phyloP scores from a whole-genome alignment of 257 asterid genomes.

The Solanum lignicaule region DNA sequence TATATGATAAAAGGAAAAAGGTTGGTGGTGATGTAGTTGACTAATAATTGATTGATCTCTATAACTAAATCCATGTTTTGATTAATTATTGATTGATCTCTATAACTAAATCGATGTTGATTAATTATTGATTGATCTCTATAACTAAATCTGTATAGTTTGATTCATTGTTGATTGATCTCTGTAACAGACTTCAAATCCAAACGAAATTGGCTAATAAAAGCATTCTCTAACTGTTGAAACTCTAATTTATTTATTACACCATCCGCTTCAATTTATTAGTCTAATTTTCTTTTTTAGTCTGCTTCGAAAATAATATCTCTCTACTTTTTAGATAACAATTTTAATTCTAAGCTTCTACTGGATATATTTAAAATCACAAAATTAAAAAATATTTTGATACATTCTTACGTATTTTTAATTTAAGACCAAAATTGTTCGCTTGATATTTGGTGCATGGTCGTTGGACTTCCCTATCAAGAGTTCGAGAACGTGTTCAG shows the following conservation, averaged over 20 bases:
- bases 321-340: neutral
- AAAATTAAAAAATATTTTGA: too few relatives aligned
- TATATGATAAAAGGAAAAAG: neutral
- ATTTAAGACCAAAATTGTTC: neutral
- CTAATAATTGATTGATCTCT: neutral
- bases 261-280: too few relatives aligned
- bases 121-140: neutral
- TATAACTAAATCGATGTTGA: neutral
- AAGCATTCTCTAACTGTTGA: neutral
- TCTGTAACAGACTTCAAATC: neutral
- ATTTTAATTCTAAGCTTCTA: neutral
- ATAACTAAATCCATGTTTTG: neutral
- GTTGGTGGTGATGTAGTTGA: neutral
- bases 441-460: neutral
- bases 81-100: neutral
- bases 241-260: neutral
- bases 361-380: too few relatives aligned
- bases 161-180: neutral
- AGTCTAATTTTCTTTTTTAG: too few relatives aligned
- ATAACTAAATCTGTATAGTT: neutral
- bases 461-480: neutral
- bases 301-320: neutral
- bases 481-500: neutral
- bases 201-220: neutral
- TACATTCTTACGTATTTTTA: too few relatives aligned